Evolutionary conservation across 163 green algal species (phyloP), one percentile per base, ranked within the genome.

Genomic region (Coccomyxa subellipsoidea): DNA sequence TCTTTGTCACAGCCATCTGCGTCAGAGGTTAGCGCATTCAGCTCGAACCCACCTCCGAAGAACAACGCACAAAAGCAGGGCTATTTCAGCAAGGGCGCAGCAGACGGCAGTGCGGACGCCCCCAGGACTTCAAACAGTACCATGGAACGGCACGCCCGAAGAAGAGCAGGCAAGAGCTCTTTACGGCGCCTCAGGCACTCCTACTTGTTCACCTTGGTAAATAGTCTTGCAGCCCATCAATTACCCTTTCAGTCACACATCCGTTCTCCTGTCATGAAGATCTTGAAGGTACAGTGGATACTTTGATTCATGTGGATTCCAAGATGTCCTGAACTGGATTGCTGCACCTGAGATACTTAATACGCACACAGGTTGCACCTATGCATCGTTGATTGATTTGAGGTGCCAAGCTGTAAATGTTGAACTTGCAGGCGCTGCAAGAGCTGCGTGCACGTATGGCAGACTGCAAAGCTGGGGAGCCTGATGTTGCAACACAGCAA

Each of bases 401-500:
- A n/a, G n/a, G n/a, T n/a, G n/a, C n/a, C n/a, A n/a, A n/a, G n/a
- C n/a, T n/a, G 36, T 66, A 23, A 31, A 23, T 54, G 25, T 53
- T 15, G 10, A 31, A 8, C 35, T 25, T 69, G 39, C 69, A 80
- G 32, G 66, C 75, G 7, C 18, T 79, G 34, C n/a, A 80, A 29
- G 0, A 53, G 47, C 21, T 76, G 34, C 31, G 73, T 32, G n/a
- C 81, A 69, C 82, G 85, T 4, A 87, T 93, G 78, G 36, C 78
- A 3, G 47, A 77, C 34, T 87, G 53, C 7, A 59, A 59, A 2
- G 87, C 85, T 38, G 82, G 75, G 2, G 36, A 78, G 18, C 85
- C 88, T 0, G 84, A 90, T 59, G 89, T 91, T 0, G 89, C 83
- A 4, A 93, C 87, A n/a, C 78, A 93, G 38, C 84, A 87, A 27